A percentile compares a stretch with the other conserved stretches of the same genome.
phyloP scores from a whole-genome alignment of 2,329 filamentous ascomycete genomes.

The Pezicula radicicola region DNA sequence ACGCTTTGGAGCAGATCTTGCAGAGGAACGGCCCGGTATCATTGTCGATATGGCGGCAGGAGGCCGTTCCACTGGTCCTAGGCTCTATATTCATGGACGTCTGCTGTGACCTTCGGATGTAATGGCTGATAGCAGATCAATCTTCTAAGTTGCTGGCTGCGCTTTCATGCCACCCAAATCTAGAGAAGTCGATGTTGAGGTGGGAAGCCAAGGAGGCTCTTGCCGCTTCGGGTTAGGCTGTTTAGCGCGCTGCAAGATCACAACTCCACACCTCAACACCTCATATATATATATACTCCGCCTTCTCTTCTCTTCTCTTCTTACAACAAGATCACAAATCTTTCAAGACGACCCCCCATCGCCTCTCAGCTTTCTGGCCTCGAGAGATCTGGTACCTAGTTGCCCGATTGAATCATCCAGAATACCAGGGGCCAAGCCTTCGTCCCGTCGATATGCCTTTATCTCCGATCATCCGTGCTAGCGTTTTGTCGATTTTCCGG shows the following conservation, averaged over 20 bases:
- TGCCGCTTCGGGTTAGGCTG: conserved; percentile 4
- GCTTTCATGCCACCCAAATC: neutral
- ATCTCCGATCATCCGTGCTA: conserved; percentile 5
- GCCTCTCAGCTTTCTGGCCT: no score
- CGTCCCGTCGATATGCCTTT: conserved; percentile 4
- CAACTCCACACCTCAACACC: no score
- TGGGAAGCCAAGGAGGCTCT: neutral
- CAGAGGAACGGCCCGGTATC: conserved; percentile 13
- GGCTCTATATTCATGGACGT: no score
- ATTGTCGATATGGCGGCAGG: conserved; percentile 8
- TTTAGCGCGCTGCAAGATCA: no score
- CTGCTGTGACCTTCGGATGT: neutral
- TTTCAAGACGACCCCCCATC: conserved; percentile 1
- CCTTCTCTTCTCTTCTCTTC: neutral
- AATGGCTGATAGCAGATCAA: conserved; percentile 1
- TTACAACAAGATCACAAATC: neutral
- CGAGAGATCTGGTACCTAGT: neutral
- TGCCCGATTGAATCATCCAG: neutral
- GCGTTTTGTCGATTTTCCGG: conserved; percentile 17
- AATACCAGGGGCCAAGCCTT: neutral
- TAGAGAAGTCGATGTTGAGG: conserved; percentile 1
- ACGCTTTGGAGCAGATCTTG: conserved; percentile 15
- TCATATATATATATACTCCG: no score
- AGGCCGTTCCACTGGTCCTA: neutral
- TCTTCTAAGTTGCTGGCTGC: conserved; percentile 2